Base-by-base conservation (phyloP, 768 basidiomycete genomes). In the Lepiota venenata region DNA sequence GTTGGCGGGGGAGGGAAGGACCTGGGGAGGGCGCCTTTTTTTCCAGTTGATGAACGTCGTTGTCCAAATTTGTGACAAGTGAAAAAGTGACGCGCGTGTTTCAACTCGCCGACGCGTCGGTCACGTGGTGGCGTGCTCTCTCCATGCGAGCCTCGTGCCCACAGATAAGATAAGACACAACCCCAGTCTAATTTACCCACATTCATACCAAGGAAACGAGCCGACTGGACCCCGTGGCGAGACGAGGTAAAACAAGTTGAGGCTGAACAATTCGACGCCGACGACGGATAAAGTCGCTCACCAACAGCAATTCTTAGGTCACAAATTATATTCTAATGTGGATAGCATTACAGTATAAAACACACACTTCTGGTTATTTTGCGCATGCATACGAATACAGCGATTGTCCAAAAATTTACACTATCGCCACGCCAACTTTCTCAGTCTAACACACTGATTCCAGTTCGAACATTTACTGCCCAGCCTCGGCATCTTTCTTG, bases 401-500 rank as follows among this genome's bases (percentile, higher is more conserved):
- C 39, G 15, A n/a, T 40, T 5, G 8, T n/a, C 39, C 39, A n/a
- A 7, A 2, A 2, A 8, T 40, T 32, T 32, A 32, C 32, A 32
- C 32, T 32, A 32, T 8, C 9, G 32, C 32, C 32, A 9, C 2
- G 32, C 32, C 25, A 32, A 11, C 32, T 32, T 11, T 32, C 32
- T 32, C 32, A 7, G 16, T 32, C n/a, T 21, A 32, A 32, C 10
- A 21, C n/a, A 37, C 32, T 2, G 9, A 9, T 2, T 32, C 32
- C 8, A 32, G 32, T 43, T 15, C 5, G 20, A 46, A 2, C 37
- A 56, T 60, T 65, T 65, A 67, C 55, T 65, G 37, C 50, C 63
- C 63, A 61, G 68, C 68, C 43, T 60, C 62, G 47, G 69, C 69
- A 62, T 97, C 95, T 71, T 83, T 80, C 75, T 81, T 78, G 58